phyloP scores from a whole-genome alignment of 208 protist genomes.

The Trypanosoma caninum region DNA sequence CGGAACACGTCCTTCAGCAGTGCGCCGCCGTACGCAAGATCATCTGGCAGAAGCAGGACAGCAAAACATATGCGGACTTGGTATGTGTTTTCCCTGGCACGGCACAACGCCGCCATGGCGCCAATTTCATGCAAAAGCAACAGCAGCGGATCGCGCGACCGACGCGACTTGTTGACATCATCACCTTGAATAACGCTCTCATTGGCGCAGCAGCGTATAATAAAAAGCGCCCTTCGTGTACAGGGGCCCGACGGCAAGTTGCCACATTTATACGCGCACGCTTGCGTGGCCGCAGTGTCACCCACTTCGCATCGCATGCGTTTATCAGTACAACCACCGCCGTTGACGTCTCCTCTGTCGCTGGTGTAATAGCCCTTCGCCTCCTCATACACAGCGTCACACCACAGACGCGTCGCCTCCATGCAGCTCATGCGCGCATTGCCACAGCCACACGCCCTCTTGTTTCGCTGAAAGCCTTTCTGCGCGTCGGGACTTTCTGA shows the following conservation, averaged over 20 bases:
- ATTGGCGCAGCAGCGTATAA: conserved; percentile 53
- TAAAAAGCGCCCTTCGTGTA: conserved; percentile 33
- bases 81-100: conserved; percentile 29
- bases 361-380: not conserved
- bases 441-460: not conserved
- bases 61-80: conserved; percentile 25
- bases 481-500: not conserved
- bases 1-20: conserved; percentile 43
- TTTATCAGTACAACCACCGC: no score
- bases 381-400: conserved; percentile 31
- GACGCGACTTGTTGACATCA: not conserved
- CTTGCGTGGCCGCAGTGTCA: no score
- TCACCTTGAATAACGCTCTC: not conserved
- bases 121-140: conserved; percentile 59
- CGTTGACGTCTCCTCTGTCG: no score
- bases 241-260: not conserved
- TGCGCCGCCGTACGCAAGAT: conserved; percentile 53
- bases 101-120: conserved; percentile 35
- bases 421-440: conserved; percentile 39
- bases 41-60: conserved; percentile 69
- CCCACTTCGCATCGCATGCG: not conserved
- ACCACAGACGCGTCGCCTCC: conserved; percentile 42
- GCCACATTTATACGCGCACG: no score
- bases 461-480: not conserved
- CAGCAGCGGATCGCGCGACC: conserved; percentile 38